Evolutionary conservation across 2,329 filamentous ascomycete genomes (phyloP).

Genomic region (Blastomyces silverae): DNA sequence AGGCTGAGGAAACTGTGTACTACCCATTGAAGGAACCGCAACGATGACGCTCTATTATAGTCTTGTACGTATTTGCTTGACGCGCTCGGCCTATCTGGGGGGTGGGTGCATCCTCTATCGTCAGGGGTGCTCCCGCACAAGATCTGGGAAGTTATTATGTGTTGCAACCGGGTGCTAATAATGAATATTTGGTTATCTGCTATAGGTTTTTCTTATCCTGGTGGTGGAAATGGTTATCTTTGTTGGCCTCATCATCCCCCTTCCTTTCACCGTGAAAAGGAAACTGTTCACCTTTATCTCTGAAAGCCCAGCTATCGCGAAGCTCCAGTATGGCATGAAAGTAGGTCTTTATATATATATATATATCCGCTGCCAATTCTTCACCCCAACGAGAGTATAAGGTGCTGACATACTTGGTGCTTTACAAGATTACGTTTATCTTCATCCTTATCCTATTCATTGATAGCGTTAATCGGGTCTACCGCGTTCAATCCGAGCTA

Average conservation of each 20-base stretch:
- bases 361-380: background rate
- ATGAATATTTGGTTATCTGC: slow-evolving; percentile 3
- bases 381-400: background rate
- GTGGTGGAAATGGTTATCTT: slow-evolving; percentile 48
- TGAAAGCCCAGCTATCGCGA: slow-evolving; percentile 75
- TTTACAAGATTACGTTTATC: slow-evolving; percentile 77
- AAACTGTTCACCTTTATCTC: slow-evolving; percentile 95
- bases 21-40: slow-evolving; percentile 25
- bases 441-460: slow-evolving; percentile 98
- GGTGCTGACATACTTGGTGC: slow-evolving; percentile 19
- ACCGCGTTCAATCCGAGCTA: slow-evolving; percentile 89
- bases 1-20: background rate
- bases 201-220: slow-evolving; percentile 45
- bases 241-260: slow-evolving; percentile 57
- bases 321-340: slow-evolving; percentile 95
- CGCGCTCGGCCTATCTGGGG: slow-evolving; percentile 12
- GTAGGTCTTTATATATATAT: slow-evolving; percentile 34
- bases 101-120: too few species aligned
- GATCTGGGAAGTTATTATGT: background rate
- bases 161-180: background rate
- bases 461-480: slow-evolving; percentile 93
- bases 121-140: background rate
- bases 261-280: slow-evolving; percentile 79
- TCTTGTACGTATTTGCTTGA: slow-evolving; percentile 45
- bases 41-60: slow-evolving; percentile 65